Evolutionary conservation across 345 rosid species (phyloP).

Genomic region (Microthlaspi erraticum): DNA sequence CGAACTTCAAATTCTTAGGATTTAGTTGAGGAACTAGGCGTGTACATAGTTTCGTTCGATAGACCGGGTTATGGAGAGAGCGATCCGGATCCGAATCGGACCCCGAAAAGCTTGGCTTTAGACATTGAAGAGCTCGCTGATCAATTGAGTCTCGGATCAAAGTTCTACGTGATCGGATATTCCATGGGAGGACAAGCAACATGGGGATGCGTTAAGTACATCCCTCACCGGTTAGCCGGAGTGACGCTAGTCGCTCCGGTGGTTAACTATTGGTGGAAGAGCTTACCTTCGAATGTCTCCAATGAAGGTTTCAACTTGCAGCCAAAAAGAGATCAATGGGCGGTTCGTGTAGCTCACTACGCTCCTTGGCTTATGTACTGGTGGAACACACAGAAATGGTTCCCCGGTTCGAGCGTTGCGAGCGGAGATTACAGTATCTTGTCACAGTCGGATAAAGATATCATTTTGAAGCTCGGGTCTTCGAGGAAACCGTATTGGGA

Average conservation of each 20-base stretch:
- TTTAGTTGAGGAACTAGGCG: constrained; percentile 47
- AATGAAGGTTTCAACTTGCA: constrained; percentile 47
- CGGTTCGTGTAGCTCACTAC: constrained; percentile 59
- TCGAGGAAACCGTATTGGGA: constrained; percentile 42
- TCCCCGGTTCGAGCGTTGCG: constrained; percentile 49
- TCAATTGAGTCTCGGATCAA: constrained; percentile 55
- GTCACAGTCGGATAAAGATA: constrained; percentile 47
- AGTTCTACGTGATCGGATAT: constrained; percentile 52
- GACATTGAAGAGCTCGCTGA: constrained; percentile 73
- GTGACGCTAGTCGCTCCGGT: constrained; percentile 55
- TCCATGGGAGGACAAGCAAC: constrained; percentile 61
- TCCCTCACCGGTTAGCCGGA: constrained; percentile 69
- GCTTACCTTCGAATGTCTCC: constrained; percentile 52
- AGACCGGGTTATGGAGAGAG: constrained; percentile 76
- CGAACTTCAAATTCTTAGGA: constrained; percentile 42
- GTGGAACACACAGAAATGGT: constrained; percentile 67
- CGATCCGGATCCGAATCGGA: constrained; percentile 57
- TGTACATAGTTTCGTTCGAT: constrained; percentile 61
- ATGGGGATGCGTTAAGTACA: constrained; percentile 65
- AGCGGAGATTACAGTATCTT: constrained; percentile 30
- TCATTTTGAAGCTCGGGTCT: constrained; percentile 31
- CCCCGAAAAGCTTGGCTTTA: constrained; percentile 50
- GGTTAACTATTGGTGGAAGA: constrained; percentile 64
- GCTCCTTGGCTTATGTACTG: constrained; percentile 66
- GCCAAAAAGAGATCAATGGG: constrained; percentile 55